Conservation (phyloP, 1,139 yeast species). For the Hanseniaspora sp. region DNA sequence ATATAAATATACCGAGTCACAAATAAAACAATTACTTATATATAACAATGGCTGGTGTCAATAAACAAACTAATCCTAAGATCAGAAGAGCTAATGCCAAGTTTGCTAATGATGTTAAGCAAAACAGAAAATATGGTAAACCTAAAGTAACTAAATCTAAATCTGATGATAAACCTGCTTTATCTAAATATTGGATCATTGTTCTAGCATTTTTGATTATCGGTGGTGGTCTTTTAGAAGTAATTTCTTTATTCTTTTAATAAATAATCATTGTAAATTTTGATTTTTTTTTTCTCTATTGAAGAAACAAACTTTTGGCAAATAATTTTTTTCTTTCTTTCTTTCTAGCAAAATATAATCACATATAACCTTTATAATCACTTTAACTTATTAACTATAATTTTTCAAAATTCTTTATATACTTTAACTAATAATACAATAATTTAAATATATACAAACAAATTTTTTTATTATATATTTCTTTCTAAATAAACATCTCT, state of each 20-base stretch:
- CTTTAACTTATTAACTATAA: too few relatives aligned
- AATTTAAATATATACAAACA: too few relatives aligned
- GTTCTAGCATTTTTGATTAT: conserved; percentile 58
- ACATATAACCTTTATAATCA: too few relatives aligned
- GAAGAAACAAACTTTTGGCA: not conserved
- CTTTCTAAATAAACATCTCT: too few relatives aligned
- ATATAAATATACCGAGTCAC: too few relatives aligned
- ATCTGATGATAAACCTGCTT: conserved; percentile 51
- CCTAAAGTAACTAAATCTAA: conserved; percentile 35
- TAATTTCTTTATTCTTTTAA: conserved; percentile 44
- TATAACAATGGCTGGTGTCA: conserved; percentile 10
- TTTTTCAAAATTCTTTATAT: too few relatives aligned
- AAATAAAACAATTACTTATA: not conserved
- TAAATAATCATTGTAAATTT: too few relatives aligned
- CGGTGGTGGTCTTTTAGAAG: conserved; percentile 75
- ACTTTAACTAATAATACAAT: too few relatives aligned
- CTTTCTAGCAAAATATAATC: not conserved
- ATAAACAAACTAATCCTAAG: conserved; percentile 14
- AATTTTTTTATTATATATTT: too few relatives aligned
- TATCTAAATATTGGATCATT: conserved; percentile 32
- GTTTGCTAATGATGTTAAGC: conserved; percentile 62
- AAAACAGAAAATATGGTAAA: conserved; percentile 54
- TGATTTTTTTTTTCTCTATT: too few relatives aligned
- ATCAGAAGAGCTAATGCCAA: conserved; percentile 64
- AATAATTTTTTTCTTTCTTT: too few relatives aligned